Base-by-base conservation (phyloP, 345 rosid species). In the Schrenkiella parvula region DNA sequence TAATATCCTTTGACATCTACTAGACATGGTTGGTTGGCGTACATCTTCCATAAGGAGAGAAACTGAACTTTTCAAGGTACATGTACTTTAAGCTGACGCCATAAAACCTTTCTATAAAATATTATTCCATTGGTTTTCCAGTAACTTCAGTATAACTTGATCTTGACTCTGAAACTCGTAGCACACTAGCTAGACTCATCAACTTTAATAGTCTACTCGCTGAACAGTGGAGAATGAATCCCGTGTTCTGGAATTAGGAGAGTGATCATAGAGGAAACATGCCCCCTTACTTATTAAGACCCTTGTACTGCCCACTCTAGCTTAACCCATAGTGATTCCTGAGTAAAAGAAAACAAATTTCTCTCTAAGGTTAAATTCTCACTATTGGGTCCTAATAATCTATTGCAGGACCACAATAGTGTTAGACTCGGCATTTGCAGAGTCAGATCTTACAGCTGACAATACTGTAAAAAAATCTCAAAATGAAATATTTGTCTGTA, bases 21-120 rank as follows among this genome's bases (percentile, higher is more conserved):
- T 79, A 90, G 98, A 95, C 81, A 91, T 95, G 99, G 99, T 95
- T 70, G 99, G 99, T 61, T 95, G 99, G 99, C 99, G 99, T 62
- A 95, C 97, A 56, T 95, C 98, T 51, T 93, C 98, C 61, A 82
- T 93, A 58, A 89, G 98, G 82, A 84, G 98, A 80, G 97, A 89
- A 81, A 84, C 76, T 15, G 98, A 93, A 82, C 96, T 89, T 71
- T 80, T 84, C 17, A 86, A 82, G 90, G 98, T 90, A 65, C 22
- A 0, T 23, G 31, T 59, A 0, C 4, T 15, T 58, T 10, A 0
- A 19, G 14, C 55, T 39, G 35, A 46, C 35, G 11, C 17, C 34
- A 12, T 25, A n/a, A 23, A 71, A 61, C 28, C 57, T 59, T 50
- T 47, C 28, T 12, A 5, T 35, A 14, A 4, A 6, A 23, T 59